Percentiles rank a stretch among this genome's conserved stretches.
Evolutionary conservation across 495 filamentous ascomycete genomes (phyloP).

Genomic region (Penicillium verhagenii): DNA sequence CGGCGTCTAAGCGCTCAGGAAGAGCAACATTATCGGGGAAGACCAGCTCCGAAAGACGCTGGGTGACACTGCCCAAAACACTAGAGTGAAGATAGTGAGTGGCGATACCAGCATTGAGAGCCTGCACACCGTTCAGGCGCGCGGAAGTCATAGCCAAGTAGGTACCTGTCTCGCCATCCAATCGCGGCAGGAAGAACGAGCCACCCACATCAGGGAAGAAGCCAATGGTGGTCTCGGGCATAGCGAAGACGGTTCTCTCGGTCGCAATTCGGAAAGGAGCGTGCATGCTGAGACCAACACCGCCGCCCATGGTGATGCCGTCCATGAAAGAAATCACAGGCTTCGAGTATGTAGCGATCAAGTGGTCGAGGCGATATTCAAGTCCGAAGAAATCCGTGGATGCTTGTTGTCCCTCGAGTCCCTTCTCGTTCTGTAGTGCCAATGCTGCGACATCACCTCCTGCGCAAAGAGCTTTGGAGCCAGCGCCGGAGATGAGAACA

Average conservation of each 20-base stretch:
- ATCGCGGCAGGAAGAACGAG: slow-evolving; percentile 88
- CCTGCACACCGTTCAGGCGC: slow-evolving; percentile 74
- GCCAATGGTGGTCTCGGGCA: slow-evolving; percentile 97
- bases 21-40: slow-evolving; percentile 73
- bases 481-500: slow-evolving; percentile 86
- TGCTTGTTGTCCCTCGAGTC: slow-evolving; percentile 61
- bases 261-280: slow-evolving; percentile 96
- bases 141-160: slow-evolving; percentile 90
- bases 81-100: slow-evolving; percentile 95
- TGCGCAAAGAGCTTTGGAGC: slow-evolving; percentile 82
- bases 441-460: slow-evolving; percentile 86
- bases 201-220: slow-evolving; percentile 98
- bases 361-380: slow-evolving; percentile 92
- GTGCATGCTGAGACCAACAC: slow-evolving; percentile 90
- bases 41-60: slow-evolving; percentile 80
- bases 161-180: slow-evolving; percentile 80
- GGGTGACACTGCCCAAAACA: slow-evolving; percentile 72
- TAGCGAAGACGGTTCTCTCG: slow-evolving; percentile 90
- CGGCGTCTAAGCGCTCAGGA: slow-evolving; percentile 59
- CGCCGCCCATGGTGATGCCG: slow-evolving; percentile 97
- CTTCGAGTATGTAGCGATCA: slow-evolving; percentile 91
- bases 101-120: slow-evolving; percentile 78
- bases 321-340: slow-evolving; percentile 97
- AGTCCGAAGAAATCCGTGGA: slow-evolving; percentile 84
- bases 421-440: slow-evolving; percentile 66